These are phyloP conservation scores for Citrus glauca DNA, from an alignment of 345 rosid species.

Conservation along the genomic window DNA sequence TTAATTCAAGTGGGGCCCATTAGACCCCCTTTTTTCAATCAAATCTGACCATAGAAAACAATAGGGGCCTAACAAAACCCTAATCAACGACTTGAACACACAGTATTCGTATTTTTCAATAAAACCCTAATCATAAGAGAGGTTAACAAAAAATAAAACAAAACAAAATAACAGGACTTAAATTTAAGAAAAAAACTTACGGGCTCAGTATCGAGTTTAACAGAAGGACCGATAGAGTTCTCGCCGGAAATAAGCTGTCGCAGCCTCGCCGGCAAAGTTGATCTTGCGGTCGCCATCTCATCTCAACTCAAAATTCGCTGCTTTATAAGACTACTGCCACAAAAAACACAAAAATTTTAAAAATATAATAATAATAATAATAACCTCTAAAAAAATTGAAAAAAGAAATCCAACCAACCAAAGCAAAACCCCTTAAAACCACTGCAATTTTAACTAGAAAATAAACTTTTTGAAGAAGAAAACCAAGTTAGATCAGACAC, in stretches of 20 bases:
- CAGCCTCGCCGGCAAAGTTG: conserved; percentile 86
- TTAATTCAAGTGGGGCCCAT: not conserved
- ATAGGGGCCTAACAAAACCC: conserved; percentile 6
- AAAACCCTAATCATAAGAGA: conserved; percentile 1
- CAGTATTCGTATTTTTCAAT: not conserved
- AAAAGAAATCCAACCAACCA: not conserved
- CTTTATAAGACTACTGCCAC: conserved; percentile 33
- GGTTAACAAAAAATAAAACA: not conserved
- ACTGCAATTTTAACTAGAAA: not conserved
- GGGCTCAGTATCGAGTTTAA: conserved; percentile 79
- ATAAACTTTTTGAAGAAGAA: not conserved
- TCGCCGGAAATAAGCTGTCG: conserved; percentile 92
- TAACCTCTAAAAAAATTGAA: not conserved
- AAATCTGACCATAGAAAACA: not conserved
- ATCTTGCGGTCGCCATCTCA: conserved; percentile 74
- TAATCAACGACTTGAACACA: conserved; percentile 4
- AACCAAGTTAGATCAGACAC: conserved; percentile 33
- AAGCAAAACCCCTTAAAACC: conserved; percentile 9
- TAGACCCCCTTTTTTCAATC: not conserved
- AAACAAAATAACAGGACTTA: not conserved
- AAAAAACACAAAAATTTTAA: not conserved
- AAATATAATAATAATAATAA: not conserved
- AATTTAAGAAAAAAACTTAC: conserved; percentile 39
- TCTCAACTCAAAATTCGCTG: conserved; percentile 32
- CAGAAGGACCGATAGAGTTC: conserved; percentile 65